Conservation (phyloP, 1,284 basidiomycete genomes). For the Termitomyces sp. region DNA sequence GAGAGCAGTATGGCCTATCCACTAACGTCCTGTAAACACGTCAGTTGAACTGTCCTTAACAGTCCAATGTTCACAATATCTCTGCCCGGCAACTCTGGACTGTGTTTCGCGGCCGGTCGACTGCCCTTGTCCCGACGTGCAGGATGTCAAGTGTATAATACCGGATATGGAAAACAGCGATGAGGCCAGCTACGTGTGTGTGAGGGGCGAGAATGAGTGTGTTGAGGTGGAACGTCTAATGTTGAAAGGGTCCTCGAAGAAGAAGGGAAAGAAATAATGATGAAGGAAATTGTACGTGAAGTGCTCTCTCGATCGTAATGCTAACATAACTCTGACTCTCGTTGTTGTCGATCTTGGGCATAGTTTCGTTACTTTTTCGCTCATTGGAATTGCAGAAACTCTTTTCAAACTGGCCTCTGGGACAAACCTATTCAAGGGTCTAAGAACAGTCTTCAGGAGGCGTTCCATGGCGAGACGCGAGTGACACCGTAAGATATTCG, state of each 20-base stretch:
- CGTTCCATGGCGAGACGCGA: neutral
- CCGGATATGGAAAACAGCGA: conserved; percentile 44
- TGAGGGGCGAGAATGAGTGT: conserved; percentile 51
- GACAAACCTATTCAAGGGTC: neutral
- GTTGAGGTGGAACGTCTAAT: conserved; percentile 43
- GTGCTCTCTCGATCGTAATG: neutral
- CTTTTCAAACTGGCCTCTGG: neutral
- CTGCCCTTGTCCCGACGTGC: conserved; percentile 56
- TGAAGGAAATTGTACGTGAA: conserved; percentile 2
- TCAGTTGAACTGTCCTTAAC: neutral
- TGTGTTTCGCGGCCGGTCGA: conserved; percentile 50
- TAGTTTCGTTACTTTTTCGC: too few species aligned
- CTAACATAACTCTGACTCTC: neutral
- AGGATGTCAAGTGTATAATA: conserved; percentile 57
- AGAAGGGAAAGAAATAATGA: conserved; percentile 11
- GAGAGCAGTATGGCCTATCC: conserved; percentile 34
- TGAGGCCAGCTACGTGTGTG: conserved; percentile 52
- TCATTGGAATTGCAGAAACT: neutral
- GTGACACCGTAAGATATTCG: neutral
- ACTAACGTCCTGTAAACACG: neutral
- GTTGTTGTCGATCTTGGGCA: neutral
- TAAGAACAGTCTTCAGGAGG: neutral
- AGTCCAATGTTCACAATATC: conserved; percentile 54
- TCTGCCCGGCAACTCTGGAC: conserved; percentile 57
- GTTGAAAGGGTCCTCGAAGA: conserved; percentile 20